Conservation (phyloP, 192 early-diverging fungal genomes). For the Mortierella antarctica region DNA sequence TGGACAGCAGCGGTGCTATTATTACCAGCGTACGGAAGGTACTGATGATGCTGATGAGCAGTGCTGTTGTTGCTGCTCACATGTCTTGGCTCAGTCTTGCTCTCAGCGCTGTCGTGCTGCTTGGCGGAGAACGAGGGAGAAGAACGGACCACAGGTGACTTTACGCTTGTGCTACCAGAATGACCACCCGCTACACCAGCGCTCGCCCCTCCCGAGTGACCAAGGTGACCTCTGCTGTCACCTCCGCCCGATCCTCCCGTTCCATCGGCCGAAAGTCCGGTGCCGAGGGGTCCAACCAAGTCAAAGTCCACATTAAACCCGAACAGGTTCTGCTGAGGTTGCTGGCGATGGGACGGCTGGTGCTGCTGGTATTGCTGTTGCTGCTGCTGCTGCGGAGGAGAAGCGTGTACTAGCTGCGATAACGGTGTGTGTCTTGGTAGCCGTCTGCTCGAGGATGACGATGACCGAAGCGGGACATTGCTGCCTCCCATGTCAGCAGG, state of each 20-base stretch:
- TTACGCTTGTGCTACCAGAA: constrained; percentile 28
- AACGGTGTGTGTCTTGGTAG: neutral
- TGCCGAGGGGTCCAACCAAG: constrained; percentile 8
- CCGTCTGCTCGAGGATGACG: no score
- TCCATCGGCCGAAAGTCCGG: neutral
- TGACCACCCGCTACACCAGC: neutral
- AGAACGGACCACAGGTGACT: constrained; percentile 7
- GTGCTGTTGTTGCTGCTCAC: neutral
- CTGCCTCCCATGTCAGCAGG: no score
- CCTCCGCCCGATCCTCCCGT: neutral
- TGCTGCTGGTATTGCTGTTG: neutral
- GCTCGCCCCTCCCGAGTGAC: neutral
- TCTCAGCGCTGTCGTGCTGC: constrained; percentile 6
- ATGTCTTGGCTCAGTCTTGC: constrained; percentile 20
- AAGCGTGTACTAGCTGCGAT: neutral
- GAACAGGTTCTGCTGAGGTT: constrained; percentile 8
- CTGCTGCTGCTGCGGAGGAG: neutral
- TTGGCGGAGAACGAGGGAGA: constrained; percentile 1
- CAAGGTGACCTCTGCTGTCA: neutral
- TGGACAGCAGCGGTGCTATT: neutral
- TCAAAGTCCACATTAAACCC: constrained; percentile 22
- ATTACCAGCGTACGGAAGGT: neutral
- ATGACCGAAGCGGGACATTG: no score
- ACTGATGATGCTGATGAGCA: neutral
- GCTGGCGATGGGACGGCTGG: neutral